Evolutionary conservation across 2,329 filamentous ascomycete species (phyloP), one percentile per base, ranked within the genome.

Genomic region (Boeremia lycopersici): DNA sequence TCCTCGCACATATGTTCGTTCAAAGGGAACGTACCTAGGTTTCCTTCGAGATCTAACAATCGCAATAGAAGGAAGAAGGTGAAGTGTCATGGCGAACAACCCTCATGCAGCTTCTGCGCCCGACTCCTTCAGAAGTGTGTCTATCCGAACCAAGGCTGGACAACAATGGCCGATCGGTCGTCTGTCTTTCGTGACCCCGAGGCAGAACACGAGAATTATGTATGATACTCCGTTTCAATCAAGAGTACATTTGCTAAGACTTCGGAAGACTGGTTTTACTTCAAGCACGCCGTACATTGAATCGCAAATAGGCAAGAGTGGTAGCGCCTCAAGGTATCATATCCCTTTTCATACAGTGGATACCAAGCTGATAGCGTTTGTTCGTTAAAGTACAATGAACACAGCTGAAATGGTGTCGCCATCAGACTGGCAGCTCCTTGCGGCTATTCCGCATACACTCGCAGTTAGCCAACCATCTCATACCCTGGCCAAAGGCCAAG

Each of bases 11-110:
- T 38, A 49, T 15, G 9, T 9, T 19, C 7, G 13, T 36, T 17
- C 2, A 36, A 10, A 5, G 34, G 34, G 17, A 11, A 9, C 11
- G 29, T 4, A 10, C n/a, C 5, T 4, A 2, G 7, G 13, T 12
- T n/a, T n/a, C n/a, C n/a, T n/a, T n/a, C n/a, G n/a, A 9, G 2
- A 11, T 6, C 38, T 39, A 8, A 30, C 8, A n/a, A 10, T 6
- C 2, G 5, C 2, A n/a, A 17, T n/a, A 55, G 51, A 23, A 12
- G 51, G 25, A 55, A 55, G 36, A 55, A 55, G 31, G 51, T 55
- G n/a, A 55, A 55, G 49, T 55, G 51, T 25, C 29, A 55, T 48
- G 51, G 51, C 38, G 44, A 55, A 39, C 51, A 43, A 19, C 51
- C 51, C 8, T 15, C 39, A 17, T 55, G 51, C 42, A 44, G 51